Base-by-base conservation (phyloP, 169 alveolate genomes). In the Eimeria praecox region DNA sequence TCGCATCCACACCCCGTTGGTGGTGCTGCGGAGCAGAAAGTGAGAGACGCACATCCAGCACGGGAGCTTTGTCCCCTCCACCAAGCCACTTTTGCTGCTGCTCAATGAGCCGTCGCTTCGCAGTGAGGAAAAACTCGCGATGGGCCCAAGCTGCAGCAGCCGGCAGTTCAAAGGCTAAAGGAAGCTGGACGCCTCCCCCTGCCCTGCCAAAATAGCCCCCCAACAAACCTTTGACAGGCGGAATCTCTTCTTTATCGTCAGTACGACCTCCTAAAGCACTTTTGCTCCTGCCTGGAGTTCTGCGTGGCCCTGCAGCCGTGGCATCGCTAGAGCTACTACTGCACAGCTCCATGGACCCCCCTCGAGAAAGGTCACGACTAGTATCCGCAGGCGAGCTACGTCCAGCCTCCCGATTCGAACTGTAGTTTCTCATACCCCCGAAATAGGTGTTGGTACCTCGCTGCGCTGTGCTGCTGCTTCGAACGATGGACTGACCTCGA, bases 101-200 rank as follows among this genome's bases (percentile, higher is more conserved):
- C 59, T 90, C 95, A 33, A 87, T 87, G 38, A 87, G 94, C 83
- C 94, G 78, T 46, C 94, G 94, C 94, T 87, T 87, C 20, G 94
- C 94, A 14, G 94, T 87, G 27, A 87, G 62, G 54, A 87, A 87
- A 59, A 87, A 87, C 49, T 87, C 94, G 38, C 94, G 83, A 46
- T 87, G 94, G 49, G 94, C 94, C 94, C 94, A 87, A 9, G 94
- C 94, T 42, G 94, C 94, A 64, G 94, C 94, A 40, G 94, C 94
- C 66, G 94, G 94, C 49, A 87, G 82, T 27, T 87, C 94, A 87
- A 87, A 87, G 33, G 94, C 94, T 24, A 87, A 16, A 18, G 94
- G 94, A 24, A 62, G 94, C 83, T 87, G 94, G 62, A 87, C 82
- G 46, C 94, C 83, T 59, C 94, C 94, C 38, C 94, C 94, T 62